Evolutionary conservation across 495 filamentous ascomycete genomes (phyloP).

Genomic region (Jackrogersella minutella): DNA sequence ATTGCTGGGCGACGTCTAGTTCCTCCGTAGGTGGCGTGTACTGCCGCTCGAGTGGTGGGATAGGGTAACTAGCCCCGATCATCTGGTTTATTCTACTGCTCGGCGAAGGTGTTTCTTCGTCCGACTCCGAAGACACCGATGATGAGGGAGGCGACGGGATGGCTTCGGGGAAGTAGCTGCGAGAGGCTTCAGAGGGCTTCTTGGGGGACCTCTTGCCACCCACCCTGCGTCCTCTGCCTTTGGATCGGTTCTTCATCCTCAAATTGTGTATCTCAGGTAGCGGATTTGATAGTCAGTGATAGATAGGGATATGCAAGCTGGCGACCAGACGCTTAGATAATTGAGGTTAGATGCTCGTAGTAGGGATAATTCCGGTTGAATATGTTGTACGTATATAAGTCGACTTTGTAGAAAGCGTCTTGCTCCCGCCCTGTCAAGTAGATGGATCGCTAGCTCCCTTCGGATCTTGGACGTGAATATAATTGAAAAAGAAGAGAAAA

Average conservation of each 20-base stretch:
- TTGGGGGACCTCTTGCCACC: background rate
- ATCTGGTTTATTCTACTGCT: background rate
- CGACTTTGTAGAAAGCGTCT: conserved; percentile 14
- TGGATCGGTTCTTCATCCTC: conserved; percentile 11
- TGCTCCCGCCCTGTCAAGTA: conserved; percentile 27
- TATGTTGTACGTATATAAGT: conserved; percentile 7
- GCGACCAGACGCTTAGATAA: conserved; percentile 20
- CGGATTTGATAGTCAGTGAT: conserved; percentile 3
- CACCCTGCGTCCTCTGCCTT: too few relatives aligned
- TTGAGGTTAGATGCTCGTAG: conserved; percentile 2
- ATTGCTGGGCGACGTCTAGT: conserved; percentile 50
- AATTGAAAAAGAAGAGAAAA: conserved; percentile 2
- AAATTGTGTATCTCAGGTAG: conserved; percentile 8
- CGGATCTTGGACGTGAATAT: background rate
- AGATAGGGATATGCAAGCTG: background rate
- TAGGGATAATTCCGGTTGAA: background rate
- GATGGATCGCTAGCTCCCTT: background rate
- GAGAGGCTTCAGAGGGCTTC: conserved; percentile 25
- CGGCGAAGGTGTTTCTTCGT: conserved; percentile 18
- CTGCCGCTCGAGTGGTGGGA: conserved; percentile 42
- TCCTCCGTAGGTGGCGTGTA: conserved; percentile 48
- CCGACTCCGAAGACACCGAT: conserved; percentile 22
- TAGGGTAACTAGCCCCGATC: conserved; percentile 30
- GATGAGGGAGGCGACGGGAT: conserved; percentile 25
- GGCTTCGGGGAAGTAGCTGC: conserved; percentile 34